Evolutionary conservation across 192 early-diverging fungal genomes (phyloP), one percentile per base, ranked within the genome.

Genomic region (Mortierella hygrophila): DNA sequence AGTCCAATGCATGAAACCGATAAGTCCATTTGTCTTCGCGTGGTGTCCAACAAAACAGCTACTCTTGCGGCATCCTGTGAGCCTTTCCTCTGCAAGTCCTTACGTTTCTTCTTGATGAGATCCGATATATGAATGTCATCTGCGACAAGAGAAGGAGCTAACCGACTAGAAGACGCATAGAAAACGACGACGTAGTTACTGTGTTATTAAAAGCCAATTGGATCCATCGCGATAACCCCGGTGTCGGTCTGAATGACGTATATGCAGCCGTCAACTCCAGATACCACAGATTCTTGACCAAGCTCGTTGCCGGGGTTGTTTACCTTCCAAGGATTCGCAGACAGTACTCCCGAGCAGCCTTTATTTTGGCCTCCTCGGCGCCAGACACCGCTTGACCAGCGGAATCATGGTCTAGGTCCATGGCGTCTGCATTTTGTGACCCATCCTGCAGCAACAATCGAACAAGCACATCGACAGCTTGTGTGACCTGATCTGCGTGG

Each of bases 31-130:
- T 70, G 60, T 65, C n/a, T 1, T n/a, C 9, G 57, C 29, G n/a
- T 60, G 57, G n/a, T 60, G 8, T 10, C 10, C 57, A n/a, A n/a
- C n/a, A 60, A 60, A 60, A 4, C 23, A 60, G n/a, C 10, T 15
- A 29, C 8, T 35, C 26, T 26, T 13, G 26, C 26, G 11, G 32
- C 13, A 32, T 65, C 60, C 60, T 65, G 60, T 65, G 49, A 65
- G 1, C n/a, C 20, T 38, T 41, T 10, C 38, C 5, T 70, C 41
- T 6, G 6, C 15, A 26, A 4, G 4, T n/a, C 15, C 91, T 86
- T 85, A 95, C 95, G 86, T 80, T 92, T 92, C 83, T 93, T 93
- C 81, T 92, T 92, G 72, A 94, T 94, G 23, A 88, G 77, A 54
- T 93, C 92, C 21, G 89, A 91, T 26, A 94, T 82, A 70, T 92